Base-by-base conservation (phyloP, 257 asterid genomes). In the Fraxinus pennsylvanica region DNA sequence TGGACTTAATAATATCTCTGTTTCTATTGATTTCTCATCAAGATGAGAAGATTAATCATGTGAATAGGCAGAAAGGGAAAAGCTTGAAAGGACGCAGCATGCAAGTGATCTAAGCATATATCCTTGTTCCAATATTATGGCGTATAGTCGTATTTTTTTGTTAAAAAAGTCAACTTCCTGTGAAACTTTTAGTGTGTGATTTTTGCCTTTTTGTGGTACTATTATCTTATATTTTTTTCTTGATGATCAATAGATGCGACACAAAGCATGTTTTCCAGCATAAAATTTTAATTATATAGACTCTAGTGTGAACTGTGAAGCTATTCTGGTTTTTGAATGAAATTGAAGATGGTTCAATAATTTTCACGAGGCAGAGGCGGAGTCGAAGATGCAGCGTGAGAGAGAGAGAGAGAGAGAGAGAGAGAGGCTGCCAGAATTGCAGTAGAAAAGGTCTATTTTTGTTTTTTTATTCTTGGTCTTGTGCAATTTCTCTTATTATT, bases 371-470 rank as follows among this genome's bases (percentile, higher is more conserved):
- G 84, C 80, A 61, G 86, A 81, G 75, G 75, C 74, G 33, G 33
- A 87, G 65, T 47, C 80, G 50, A 89, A 73, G 75, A 84, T 80
- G 86, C 85, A 57, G 63, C 82, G 87, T 1, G 88, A 85, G 78
- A 87, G 79, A 87, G 81, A 69, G 90, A 87, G 36, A 86, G 88
- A 85, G 78, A 87, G 79, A 87, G 81, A 69, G 90, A 87, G 36
- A 86, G 98, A 82, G 84, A 82, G 30, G 92, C 94, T 61, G 94
- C 93, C 2, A 85, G 92, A 78, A 84, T 81, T 74, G 94, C 88
- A 14, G 30, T 94, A 36, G 85, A 91, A 45, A 77, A 81, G 94
- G 97, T 91, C 13, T 66, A 39, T 68, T 3, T 33, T 71, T 41
- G 25, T 0, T 79, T 70, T 14, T 5, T 71, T 22, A 6, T 1